These are phyloP conservation scores for Cubamyces sp. DNA, from an alignment of 768 basidiomycete species.

Conservation along the genomic window DNA sequence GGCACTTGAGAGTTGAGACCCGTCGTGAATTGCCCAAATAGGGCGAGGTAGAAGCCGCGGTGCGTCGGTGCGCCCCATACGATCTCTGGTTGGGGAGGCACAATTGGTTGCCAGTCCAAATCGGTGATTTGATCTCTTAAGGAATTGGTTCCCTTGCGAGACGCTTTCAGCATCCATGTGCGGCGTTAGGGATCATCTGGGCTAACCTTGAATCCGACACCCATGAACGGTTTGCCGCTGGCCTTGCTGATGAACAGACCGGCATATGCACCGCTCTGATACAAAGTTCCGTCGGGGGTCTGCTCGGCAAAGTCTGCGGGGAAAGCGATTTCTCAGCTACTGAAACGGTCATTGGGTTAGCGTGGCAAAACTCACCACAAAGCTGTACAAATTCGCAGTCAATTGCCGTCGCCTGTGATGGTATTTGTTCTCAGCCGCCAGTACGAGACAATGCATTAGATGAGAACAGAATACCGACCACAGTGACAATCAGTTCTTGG, in stretches of 20 bases:
- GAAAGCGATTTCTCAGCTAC: not conserved
- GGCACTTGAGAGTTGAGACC: not conserved
- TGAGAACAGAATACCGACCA: not conserved
- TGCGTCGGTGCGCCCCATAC: constrained; percentile 4
- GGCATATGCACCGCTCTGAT: constrained; percentile 5
- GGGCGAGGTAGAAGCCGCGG: constrained; percentile 5
- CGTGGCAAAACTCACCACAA: not conserved
- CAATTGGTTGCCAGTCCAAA: not conserved
- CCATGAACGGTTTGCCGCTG: constrained; percentile 6
- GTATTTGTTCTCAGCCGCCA: not conserved
- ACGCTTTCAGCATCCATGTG: not conserved
- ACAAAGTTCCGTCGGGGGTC: not conserved
- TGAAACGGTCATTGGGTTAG: not conserved
- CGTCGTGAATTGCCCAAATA: constrained; percentile 3
- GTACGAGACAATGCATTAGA: not conserved
- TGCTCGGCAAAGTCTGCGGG: not conserved
- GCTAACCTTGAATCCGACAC: constrained; percentile 15
- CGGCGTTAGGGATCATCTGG: not conserved
- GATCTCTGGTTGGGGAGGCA: not conserved
- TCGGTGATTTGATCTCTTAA: not conserved
- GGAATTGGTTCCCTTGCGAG: not conserved
- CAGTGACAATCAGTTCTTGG: constrained; percentile 3
- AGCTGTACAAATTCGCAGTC: constrained; percentile 13
- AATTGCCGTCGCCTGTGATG: not conserved
- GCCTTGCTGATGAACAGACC: constrained; percentile 14